Evolutionary conservation across 441 rosid genomes (phyloP).

Genomic region (Geranium incanum): DNA sequence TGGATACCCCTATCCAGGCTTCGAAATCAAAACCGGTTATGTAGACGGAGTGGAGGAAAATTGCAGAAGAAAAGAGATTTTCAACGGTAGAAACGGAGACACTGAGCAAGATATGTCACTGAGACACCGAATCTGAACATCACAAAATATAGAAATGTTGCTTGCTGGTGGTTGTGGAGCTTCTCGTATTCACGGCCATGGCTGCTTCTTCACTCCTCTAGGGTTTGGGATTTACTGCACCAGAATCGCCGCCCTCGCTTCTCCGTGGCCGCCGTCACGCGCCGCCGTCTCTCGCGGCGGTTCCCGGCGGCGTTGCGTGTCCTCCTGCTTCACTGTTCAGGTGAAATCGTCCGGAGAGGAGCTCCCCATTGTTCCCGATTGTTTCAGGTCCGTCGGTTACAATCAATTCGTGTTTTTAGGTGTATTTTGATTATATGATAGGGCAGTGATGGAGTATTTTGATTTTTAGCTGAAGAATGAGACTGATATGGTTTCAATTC

Average conservation of each 20-base stretch:
- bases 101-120: not conserved
- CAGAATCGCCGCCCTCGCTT: constrained; percentile 34
- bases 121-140: not conserved
- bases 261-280: constrained; percentile 2
- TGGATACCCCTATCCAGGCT: not conserved
- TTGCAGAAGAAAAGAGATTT: not conserved
- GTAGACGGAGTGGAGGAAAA: constrained; percentile 2
- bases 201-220: constrained; percentile 19
- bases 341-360: constrained; percentile 34
- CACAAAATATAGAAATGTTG: constrained; percentile 31
- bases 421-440: not conserved
- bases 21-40: not conserved
- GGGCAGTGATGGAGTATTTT: not conserved
- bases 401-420: not conserved
- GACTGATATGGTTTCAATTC: not conserved
- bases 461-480: not conserved
- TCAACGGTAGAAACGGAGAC: constrained; percentile 9
- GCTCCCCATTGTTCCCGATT: constrained; percentile 33
- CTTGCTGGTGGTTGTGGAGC: constrained; percentile 30
- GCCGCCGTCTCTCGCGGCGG: not conserved
- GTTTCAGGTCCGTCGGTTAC: constrained; percentile 38
- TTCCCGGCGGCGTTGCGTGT: constrained; percentile 21
- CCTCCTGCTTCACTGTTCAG: constrained; percentile 31
- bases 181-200: constrained; percentile 37
- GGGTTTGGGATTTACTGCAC: constrained; percentile 39